Percentiles rank a stretch among this genome's conserved stretches.
Evolutionary conservation across 768 basidiomycete species (phyloP).

Genomic region (Boletus reticuloceps): DNA sequence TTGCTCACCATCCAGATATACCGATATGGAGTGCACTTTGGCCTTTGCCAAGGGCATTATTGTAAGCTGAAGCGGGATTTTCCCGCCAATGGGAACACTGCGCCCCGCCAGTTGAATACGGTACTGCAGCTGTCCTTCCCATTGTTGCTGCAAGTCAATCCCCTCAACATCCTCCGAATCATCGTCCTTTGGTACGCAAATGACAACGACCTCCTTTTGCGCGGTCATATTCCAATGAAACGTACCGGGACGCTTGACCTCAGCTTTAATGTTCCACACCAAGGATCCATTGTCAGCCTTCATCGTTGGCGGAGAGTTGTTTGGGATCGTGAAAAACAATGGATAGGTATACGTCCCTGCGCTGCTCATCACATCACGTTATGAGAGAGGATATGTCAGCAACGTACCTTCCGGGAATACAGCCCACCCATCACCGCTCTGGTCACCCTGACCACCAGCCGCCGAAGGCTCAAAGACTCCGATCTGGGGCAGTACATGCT

Average conservation of each 20-base stretch:
- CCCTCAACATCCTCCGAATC: slow-evolving; percentile 64
- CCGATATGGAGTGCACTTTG: slow-evolving; percentile 70
- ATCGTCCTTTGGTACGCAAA: slow-evolving; percentile 59
- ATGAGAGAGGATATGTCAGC: slow-evolving; percentile 12
- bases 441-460: slow-evolving; percentile 24
- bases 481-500: slow-evolving; percentile 20
- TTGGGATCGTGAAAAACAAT: slow-evolving; percentile 85
- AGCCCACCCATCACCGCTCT: slow-evolving; percentile 63
- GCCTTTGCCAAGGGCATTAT: slow-evolving; percentile 83
- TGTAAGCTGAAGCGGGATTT: slow-evolving; percentile 74
- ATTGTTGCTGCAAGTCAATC: slow-evolving; percentile 82
- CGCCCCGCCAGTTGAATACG: slow-evolving; percentile 70
- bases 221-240: slow-evolving; percentile 72
- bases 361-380: slow-evolving; percentile 46
- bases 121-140: slow-evolving; percentile 88
- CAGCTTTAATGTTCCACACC: slow-evolving; percentile 75
- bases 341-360: slow-evolving; percentile 92
- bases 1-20: slow-evolving; percentile 75
- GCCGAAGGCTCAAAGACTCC: slow-evolving; percentile 30
- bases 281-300: slow-evolving; percentile 74
- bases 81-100: slow-evolving; percentile 80
- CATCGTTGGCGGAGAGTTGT: slow-evolving; percentile 74
- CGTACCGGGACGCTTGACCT: slow-evolving; percentile 77
- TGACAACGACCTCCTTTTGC: slow-evolving; percentile 67
- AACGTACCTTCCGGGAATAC: slow-evolving; percentile 79